Base-by-base conservation (phyloP, 2,329 filamentous ascomycete genomes). In the Cercospora sp. region DNA sequence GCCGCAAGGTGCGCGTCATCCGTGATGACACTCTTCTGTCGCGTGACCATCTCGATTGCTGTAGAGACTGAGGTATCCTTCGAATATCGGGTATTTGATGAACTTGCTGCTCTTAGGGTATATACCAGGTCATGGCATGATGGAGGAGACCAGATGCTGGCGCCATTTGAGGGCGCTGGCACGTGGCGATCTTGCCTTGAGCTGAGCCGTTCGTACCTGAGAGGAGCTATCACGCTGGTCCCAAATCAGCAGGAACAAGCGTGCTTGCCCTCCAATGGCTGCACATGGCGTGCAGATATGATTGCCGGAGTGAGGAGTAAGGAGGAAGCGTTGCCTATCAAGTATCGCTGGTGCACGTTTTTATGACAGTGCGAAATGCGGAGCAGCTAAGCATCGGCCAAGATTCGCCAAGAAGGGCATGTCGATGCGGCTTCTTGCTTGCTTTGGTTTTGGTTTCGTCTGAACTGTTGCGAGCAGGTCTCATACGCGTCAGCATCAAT, bases 1-100 rank as follows among this genome's bases (percentile, higher is more conserved):
- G 82, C 80, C n/a, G 84, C 84, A 73, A 87, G 77, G 68, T 84
- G 82, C 60, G 79, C 82, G 69, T 83, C 81, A 76, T 86, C 84
- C 39, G 80, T 79, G 68, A 71, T 59, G 67, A 71, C 36, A 59
- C 67, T 70, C 42, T 62, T 53, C 48, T 67, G 67, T 55, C 67
- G 63, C 6, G 57, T 20, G 26, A 42, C 26, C 57, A 60, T 59
- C 5, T 26, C 53, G 62, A 33, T 5, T 1, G 63, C 20, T 23
- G 55, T 33, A 59, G 26, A 20, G 55, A 31, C 53, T 12, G 28
- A 30, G 23, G 53, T 3, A 9, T 3, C 26, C 3, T 13, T 57
- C 28, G 53, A 20, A 31, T 8, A n/a, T 10, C 1, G 12, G 55
- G 20, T 59, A 4, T 3, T 18, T 31, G 28, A 59, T 31, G 30